Percentiles rank a stretch among this genome's conserved stretches.
Evolutionary conservation across 1,139 yeast genomes (phyloP).

Genomic region (Trichomonascaceae sp.): DNA sequence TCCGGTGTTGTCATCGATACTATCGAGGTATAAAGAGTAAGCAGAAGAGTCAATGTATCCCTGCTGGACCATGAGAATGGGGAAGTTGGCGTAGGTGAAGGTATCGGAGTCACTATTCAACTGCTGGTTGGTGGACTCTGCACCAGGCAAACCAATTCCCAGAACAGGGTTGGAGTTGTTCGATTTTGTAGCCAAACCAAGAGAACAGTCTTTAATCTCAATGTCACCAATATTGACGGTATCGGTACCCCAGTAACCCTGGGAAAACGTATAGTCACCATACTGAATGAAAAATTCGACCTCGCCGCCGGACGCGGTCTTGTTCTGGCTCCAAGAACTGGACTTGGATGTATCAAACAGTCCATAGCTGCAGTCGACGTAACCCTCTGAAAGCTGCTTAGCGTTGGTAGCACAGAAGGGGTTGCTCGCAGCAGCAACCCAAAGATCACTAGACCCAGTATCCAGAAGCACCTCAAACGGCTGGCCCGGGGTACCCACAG

Average conservation of each 20-base stretch:
- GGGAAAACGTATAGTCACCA: conserved; percentile 41
- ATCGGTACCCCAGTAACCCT: conserved; percentile 41
- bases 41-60: conserved; percentile 35
- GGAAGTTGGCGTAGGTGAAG: conserved; percentile 28
- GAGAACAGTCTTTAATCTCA: conserved; percentile 26
- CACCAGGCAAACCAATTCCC: conserved; percentile 38
- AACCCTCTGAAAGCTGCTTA: conserved; percentile 7
- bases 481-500: conserved; percentile 30
- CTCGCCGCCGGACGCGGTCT: conserved; percentile 3
- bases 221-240: conserved; percentile 27
- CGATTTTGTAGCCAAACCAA: conserved; percentile 11
- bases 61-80: conserved; percentile 33
- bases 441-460: conserved; percentile 42
- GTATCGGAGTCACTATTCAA: neutral
- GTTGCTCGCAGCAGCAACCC: conserved; percentile 35
- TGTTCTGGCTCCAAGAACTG: conserved; percentile 10
- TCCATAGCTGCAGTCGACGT: conserved; percentile 10
- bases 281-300: conserved; percentile 34
- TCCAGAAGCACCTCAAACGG: conserved; percentile 26
- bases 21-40: conserved; percentile 40
- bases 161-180: conserved; percentile 36
- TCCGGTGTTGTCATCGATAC: conserved; percentile 32
- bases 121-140: conserved; percentile 24
- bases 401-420: conserved; percentile 16
- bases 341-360: conserved; percentile 13